Evolutionary conservation across 257 asterid species (phyloP).

Genomic region (Capsicum pubescens): DNA sequence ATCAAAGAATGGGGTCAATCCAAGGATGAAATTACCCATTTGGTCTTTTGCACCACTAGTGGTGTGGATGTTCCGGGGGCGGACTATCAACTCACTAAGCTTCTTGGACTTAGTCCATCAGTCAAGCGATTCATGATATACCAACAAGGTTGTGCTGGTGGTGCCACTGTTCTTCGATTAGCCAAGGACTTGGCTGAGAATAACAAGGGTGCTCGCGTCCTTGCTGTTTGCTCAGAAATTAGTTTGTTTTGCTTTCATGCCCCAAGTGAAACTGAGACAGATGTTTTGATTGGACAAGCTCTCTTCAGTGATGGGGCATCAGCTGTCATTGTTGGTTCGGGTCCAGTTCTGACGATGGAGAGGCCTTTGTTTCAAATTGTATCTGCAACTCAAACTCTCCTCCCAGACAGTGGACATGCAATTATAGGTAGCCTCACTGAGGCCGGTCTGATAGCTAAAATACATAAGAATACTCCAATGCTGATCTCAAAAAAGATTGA

Average conservation of each 20-base stretch:
- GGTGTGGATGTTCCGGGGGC: slow-evolving; percentile 38
- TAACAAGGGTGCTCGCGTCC: neutral
- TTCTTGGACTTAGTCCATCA: slow-evolving; percentile 26
- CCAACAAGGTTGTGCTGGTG: slow-evolving; percentile 35
- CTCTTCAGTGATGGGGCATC: slow-evolving; percentile 14
- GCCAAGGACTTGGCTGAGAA: neutral
- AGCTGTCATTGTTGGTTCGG: slow-evolving; percentile 30
- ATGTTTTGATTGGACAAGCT: slow-evolving; percentile 32
- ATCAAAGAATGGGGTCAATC: neutral
- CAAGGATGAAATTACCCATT: neutral
- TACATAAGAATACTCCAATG: slow-evolving; percentile 21
- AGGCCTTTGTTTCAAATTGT: slow-evolving; percentile 31
- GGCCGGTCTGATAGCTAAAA: slow-evolving; percentile 11
- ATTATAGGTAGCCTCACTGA: slow-evolving; percentile 24
- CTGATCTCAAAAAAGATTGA: slow-evolving; percentile 28
- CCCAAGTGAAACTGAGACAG: slow-evolving; percentile 24
- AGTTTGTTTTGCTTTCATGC: slow-evolving; percentile 15
- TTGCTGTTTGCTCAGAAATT: slow-evolving; percentile 26
- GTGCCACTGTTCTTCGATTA: slow-evolving; percentile 16
- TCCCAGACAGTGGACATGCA: slow-evolving; percentile 26
- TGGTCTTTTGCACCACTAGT: slow-evolving; percentile 31
- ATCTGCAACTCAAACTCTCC: slow-evolving; percentile 29
- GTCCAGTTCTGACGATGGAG: neutral
- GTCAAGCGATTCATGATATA: slow-evolving; percentile 34
- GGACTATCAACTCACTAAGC: slow-evolving; percentile 21